Conservation (phyloP, 2,329 filamentous ascomycete genomes). For the Neofusicoccum parvum region DNA sequence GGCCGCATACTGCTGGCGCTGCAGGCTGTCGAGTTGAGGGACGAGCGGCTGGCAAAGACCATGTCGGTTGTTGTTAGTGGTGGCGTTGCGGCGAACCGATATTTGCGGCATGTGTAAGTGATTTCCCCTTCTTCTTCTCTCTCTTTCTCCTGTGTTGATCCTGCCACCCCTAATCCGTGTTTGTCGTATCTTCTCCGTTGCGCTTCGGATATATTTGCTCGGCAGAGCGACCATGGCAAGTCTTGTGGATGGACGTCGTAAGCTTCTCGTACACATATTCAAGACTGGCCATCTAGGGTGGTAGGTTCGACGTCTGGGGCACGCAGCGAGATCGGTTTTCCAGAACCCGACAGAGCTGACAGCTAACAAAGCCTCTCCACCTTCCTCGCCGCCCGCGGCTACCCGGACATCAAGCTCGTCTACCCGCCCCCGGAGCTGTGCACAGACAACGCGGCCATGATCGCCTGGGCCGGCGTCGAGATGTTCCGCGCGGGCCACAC, state of each 20-base stretch:
- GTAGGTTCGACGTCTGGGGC: not conserved
- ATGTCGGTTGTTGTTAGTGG: conserved; percentile 76
- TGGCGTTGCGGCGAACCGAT: conserved; percentile 85
- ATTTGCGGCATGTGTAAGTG: conserved; percentile 66
- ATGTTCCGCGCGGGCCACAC: conserved; percentile 79
- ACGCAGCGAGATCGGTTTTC: not conserved
- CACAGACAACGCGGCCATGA: conserved; percentile 97
- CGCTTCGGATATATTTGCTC: not conserved
- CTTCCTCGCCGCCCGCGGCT: conserved; percentile 70
- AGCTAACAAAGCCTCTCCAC: conserved; percentile 41
- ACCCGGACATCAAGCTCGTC: conserved; percentile 61
- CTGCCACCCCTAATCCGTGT: not conserved
- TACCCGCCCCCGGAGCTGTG: conserved; percentile 79
- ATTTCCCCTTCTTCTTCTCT: not conserved
- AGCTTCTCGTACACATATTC: not conserved
- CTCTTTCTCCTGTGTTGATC: not conserved
- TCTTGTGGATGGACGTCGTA: not conserved
- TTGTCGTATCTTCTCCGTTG: not conserved
- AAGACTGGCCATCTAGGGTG: not conserved
- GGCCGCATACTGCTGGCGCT: conserved; percentile 73
- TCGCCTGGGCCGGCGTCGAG: conserved; percentile 89
- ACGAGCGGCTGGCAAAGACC: conserved; percentile 42
- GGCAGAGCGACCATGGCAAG: not conserved
- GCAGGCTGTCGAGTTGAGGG: conserved; percentile 32
- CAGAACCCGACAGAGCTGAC: too few species aligned